Evolutionary conservation across 495 filamentous ascomycete species (phyloP), one percentile per base, ranked within the genome.

Genomic region (Xylaria acuta): DNA sequence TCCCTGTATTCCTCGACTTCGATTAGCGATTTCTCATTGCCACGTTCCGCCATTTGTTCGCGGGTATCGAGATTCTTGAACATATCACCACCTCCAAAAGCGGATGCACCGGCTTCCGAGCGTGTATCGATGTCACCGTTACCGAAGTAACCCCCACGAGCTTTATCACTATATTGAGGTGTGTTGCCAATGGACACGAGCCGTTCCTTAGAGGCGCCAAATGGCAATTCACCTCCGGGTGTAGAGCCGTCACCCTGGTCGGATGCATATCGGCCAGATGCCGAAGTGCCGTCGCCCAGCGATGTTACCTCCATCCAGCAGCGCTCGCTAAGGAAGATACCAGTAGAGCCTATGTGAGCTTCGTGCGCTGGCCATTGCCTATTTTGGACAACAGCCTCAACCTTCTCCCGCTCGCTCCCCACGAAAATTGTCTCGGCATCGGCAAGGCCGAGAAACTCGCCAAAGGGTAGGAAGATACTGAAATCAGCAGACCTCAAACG

Each of bases 11-110:
- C 92, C 70, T 98, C 97, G 7, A 98, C 92, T 82, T 97, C 94
- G 59, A 92, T 88, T 86, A 98, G 90, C 34, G 93, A 90, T 79
- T 94, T 93, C 69, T 97, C 93, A 75, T 97, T 95, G 72, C 93
- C 94, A 65, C 97, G 97, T 79, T 98, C 95, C 4, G 95, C 92
- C 93, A 98, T 94, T 80, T 96, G 92, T 80, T 97, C 91, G 66
- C 92, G 88, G 4, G 93, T 97, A 73, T 98, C 95, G n/a, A 98
- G 86, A 73, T 97, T 97, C 73, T 91, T 92, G 88, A 99, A 99
- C 95, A 99, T 97, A 78, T 99, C 95, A 20, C 96, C 95, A 62
- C 89, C 92, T 69, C 93, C 91, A 74, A 97, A 92, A 20, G 94
- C 94, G 18, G 93, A 97, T 1, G 86, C 93, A 4, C 94, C 95